These are phyloP conservation scores for Globisporangium rhizosaccharum DNA, from an alignment of 352 stramenopile species.

Conservation along the genomic window DNA sequence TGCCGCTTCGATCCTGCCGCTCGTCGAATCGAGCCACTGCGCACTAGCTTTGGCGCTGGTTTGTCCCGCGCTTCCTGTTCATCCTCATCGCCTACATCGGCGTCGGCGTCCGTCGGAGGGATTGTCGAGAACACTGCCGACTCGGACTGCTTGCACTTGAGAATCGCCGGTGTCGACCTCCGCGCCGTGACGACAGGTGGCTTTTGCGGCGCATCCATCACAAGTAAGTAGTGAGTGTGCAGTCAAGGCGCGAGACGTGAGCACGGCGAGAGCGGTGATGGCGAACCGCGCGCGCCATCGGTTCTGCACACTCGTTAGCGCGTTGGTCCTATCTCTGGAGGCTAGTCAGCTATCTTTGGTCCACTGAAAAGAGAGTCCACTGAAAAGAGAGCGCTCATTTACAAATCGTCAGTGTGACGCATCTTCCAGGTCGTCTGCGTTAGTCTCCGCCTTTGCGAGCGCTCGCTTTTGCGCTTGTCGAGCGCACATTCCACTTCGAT, in stretches of 20 bases:
- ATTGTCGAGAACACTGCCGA: not conserved
- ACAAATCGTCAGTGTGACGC: no score
- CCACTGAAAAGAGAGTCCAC: no score
- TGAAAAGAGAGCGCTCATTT: no score
- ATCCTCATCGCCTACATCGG: not conserved
- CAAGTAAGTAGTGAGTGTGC: not conserved
- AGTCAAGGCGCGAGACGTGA: not conserved
- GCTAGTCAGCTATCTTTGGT: no score
- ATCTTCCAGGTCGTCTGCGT: no score
- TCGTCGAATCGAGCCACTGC: not conserved
- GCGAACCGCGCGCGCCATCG: no score
- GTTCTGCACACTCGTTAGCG: not conserved
- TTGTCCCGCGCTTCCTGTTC: not conserved
- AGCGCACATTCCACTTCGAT: no score
- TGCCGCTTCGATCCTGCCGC: not conserved
- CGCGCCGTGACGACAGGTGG: not conserved
- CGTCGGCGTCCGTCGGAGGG: not conserved
- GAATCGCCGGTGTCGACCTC: not conserved
- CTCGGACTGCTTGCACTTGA: not conserved
- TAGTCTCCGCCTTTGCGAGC: no score
- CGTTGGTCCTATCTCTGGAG: no score
- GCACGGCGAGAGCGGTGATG: not conserved
- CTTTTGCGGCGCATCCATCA: not conserved
- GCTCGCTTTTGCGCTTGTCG: no score
- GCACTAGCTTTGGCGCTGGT: not conserved